Evolutionary conservation across 2,329 filamentous ascomycete species (phyloP).

Genomic region (Calonectria fujianensis): DNA sequence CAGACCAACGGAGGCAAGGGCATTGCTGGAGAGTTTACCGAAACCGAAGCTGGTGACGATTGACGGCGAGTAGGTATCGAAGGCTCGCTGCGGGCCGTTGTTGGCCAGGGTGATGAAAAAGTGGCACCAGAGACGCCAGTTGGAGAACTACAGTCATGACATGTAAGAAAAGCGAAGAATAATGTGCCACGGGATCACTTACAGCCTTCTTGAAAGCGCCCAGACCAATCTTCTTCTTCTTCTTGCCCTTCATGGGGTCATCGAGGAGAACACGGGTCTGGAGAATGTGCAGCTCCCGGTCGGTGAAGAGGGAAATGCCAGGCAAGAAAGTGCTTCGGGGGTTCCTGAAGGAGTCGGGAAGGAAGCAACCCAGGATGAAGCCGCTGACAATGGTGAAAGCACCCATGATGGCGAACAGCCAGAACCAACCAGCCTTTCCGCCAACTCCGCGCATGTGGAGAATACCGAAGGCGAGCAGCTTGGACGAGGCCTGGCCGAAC

Average conservation of each 20-base stretch:
- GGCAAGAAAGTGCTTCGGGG: conserved; percentile 66
- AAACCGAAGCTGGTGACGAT: conserved; percentile 74
- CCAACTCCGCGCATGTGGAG: conserved; percentile 69
- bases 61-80: conserved; percentile 72
- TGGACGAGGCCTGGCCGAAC: conserved; percentile 63
- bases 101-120: conserved; percentile 70
- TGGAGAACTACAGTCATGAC: conserved; percentile 60
- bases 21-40: conserved; percentile 68
- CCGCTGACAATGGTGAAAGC: conserved; percentile 69
- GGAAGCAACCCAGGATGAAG: conserved; percentile 63
- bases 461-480: conserved; percentile 67
- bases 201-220: conserved; percentile 66
- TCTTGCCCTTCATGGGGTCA: conserved; percentile 67
- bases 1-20: conserved; percentile 72
- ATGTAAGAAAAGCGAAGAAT: background rate
- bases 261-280: conserved; percentile 64
- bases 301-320: conserved; percentile 58
- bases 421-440: conserved; percentile 73
- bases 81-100: conserved; percentile 67
- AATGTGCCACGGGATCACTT: conserved; percentile 39
- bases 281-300: conserved; percentile 65
- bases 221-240: conserved; percentile 68
- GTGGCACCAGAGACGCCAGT: conserved; percentile 73
- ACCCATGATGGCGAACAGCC: conserved; percentile 73
- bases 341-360: conserved; percentile 67